Conservation (phyloP, 2,329 filamentous ascomycete species). For the Coniella lustricola region DNA sequence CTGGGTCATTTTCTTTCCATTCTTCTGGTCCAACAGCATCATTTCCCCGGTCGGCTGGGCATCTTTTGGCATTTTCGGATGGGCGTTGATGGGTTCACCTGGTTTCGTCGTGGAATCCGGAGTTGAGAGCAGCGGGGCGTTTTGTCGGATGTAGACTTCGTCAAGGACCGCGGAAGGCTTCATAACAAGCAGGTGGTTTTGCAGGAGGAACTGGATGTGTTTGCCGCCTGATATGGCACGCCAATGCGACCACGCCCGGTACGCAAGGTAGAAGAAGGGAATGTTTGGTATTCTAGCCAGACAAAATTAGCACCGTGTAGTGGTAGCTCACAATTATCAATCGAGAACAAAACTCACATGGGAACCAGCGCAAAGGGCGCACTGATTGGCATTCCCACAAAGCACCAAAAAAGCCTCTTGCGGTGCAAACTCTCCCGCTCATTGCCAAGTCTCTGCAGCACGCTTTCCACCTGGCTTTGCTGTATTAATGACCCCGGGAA, state of each 20-base stretch:
- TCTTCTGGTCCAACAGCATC: constrained; percentile 31
- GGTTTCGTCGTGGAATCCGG: constrained; percentile 21
- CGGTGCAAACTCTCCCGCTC: constrained; percentile 76
- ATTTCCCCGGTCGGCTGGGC: constrained; percentile 31
- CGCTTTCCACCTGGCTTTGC: constrained; percentile 51
- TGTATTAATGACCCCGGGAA: constrained; percentile 69
- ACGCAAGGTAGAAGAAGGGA: constrained; percentile 93
- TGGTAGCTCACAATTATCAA: background rate
- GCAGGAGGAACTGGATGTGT: constrained; percentile 74
- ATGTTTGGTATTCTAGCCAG: constrained; percentile 72
- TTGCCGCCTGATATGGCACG: constrained; percentile 76
- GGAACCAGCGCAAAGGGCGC: constrained; percentile 78
- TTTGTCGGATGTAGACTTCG: constrained; percentile 53
- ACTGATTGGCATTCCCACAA: constrained; percentile 75
- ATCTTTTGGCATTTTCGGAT: constrained; percentile 17
- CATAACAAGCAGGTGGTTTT: constrained; percentile 62
- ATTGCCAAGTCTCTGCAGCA: constrained; percentile 66
- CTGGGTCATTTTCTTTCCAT: constrained; percentile 30
- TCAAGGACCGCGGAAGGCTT: constrained; percentile 65
- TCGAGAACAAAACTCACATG: constrained; percentile 51
- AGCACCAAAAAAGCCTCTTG: constrained; percentile 70
- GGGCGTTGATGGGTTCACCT: constrained; percentile 18
- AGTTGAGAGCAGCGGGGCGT: constrained; percentile 21
- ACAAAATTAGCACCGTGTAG: constrained; percentile 9
- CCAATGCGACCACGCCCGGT: constrained; percentile 89